Conservation (phyloP, 176 grass and related monocot species). For the Rhynchospora breviuscula region DNA sequence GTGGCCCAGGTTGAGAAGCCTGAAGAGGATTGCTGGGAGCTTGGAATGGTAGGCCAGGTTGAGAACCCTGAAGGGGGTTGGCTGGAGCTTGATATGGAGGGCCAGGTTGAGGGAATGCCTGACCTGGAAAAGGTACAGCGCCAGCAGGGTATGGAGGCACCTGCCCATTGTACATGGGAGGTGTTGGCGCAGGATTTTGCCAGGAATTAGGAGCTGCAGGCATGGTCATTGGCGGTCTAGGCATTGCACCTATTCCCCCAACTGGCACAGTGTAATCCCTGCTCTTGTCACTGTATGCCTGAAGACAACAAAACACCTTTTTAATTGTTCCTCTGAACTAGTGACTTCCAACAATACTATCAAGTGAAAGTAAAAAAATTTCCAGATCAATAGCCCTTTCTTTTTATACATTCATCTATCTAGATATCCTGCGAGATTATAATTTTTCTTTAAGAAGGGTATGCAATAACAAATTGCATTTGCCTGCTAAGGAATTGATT, state of each 20-base stretch:
- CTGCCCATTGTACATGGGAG: slow-evolving; percentile 30
- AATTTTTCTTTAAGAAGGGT: background rate
- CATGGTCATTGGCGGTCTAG: slow-evolving; percentile 31
- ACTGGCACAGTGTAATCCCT: slow-evolving; percentile 86
- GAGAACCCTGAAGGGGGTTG: slow-evolving; percentile 18
- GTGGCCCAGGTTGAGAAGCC: slow-evolving; percentile 20
- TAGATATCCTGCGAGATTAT: background rate
- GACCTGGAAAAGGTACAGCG: slow-evolving; percentile 43
- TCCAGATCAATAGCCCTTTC: background rate
- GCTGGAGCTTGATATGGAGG: slow-evolving; percentile 23
- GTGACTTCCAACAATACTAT: background rate
- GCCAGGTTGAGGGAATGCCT: slow-evolving; percentile 35
- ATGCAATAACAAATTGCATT: background rate
- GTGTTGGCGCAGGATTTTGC: slow-evolving; percentile 46
- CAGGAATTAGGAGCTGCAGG: slow-evolving; percentile 36
- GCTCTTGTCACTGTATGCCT: slow-evolving; percentile 94
- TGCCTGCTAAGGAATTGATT: background rate
- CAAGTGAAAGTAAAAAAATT: background rate
- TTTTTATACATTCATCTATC: background rate
- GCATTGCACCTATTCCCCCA: slow-evolving; percentile 34
- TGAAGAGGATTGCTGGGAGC: slow-evolving; percentile 23
- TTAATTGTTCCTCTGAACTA: background rate
- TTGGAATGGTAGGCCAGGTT: slow-evolving; percentile 9
- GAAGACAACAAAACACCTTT: slow-evolving; percentile 24
- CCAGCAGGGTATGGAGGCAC: slow-evolving; percentile 28